Evolutionary conservation across 2,329 filamentous ascomycete genomes (phyloP), one percentile per base, ranked within the genome.

Genomic region (Calonectria hongkongensis): DNA sequence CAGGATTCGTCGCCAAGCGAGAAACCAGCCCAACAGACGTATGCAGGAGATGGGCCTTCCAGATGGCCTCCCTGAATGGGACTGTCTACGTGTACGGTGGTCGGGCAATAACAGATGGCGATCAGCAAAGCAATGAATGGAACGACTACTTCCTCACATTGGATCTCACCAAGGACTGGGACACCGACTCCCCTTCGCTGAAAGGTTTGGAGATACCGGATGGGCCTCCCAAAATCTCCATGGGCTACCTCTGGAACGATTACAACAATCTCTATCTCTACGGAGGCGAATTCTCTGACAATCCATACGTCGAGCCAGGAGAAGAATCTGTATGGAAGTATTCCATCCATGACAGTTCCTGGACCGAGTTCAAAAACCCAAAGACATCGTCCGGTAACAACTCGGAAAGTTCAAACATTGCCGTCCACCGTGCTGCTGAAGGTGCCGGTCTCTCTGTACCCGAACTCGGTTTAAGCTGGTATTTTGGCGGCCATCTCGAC

Each of bases 31-130:
- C 81, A 73, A 78, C 78, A 3, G 85, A 90, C 75, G 86, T 92
- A 16, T 94, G 93, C 79, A 88, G 88, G 67, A 85, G 92, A 81
- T 94, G 92, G 92, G 89, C 89, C 21, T 90, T 92, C 66, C 92
- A 94, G 83, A 89, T 90, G 87, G 91, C 94, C 4, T 81, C 94
- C 43, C 87, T 96, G 18, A 95, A 95, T 75, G 94, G 93, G 16
- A 95, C 93, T 0, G 80, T 95, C 3, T 96, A 94, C 81, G 89
- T 95, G 68, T 96, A 95, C 76, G 94, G 94, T 43, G 94, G 94
- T 30, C 89, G 93, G 76, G 89, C 91, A 16, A 93, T 88, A 63
- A 89, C 87, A 1, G 82, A 87, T 18, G 82, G 87, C 16, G 87
- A 88, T 43, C 93, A 95, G 78, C 88, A 85, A 1, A 83, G 85